Base-by-base conservation (phyloP, 352 stramenopile species). In the Halophytophthora batemanensis region DNA sequence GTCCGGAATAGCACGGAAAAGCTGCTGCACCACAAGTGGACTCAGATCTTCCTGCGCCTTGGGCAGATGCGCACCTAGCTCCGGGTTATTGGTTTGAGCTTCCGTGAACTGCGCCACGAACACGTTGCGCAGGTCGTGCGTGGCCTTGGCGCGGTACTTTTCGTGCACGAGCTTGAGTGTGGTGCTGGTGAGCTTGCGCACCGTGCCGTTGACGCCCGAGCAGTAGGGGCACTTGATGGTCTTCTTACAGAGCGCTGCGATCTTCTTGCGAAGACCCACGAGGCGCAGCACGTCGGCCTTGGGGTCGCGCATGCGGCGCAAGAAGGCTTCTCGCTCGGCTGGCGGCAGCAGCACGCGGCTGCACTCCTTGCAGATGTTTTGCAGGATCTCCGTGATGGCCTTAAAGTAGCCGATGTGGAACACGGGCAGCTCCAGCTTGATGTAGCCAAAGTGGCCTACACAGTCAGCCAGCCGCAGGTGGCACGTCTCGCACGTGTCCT, bases 321-420 rank as follows among this genome's bases (percentile, higher is more conserved):
- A 62, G 48, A 93, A 94, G 15, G 68, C 62, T 15, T 91, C 77
- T 28, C 96, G 74, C 47, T 99, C 97, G 6, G 69, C 60, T n/a
- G 94, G 83, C 10, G 78, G 63, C 18, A 99, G 61, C 31, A 99
- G 63, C 11, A 99, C 91, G 28, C 95, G 74, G 18, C 85, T 97
- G 71, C 97, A 99, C 17, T 77, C 86, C 71, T 96, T 95, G 61
- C 97, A 99, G 45, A 99, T 98, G 63, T 96, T 99, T 67, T 99
- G 97, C 29, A 99, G 69, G 15, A 99, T 89, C 46, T 96, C 89
- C 12, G 98, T 88, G 43, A 96, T 99, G 58, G 98, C 93, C 56
- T 99, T 99, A 64, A 99, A 97, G 70, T 98, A 99, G 5, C 98
- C 98, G 71, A 99, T 99, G 77, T 99, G 97, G 69, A 99, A 99